Base-by-base conservation (phyloP, 768 basidiomycete genomes). In the Mycena crocata region DNA sequence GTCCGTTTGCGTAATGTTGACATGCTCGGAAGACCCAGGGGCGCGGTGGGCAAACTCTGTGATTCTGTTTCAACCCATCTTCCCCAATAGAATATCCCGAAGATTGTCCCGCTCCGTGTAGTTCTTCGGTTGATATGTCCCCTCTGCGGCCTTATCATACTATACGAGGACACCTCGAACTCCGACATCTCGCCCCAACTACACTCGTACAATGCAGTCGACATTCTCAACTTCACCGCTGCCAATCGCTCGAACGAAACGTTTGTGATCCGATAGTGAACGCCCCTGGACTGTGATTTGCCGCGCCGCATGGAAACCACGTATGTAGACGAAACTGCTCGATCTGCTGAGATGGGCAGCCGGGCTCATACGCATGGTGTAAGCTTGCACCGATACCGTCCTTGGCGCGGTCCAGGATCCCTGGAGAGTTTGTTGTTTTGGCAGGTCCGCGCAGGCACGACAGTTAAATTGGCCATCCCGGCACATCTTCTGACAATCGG, bases 41-140 rank as follows among this genome's bases (percentile, higher is more conserved):
- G 77, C 66, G 28, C 57, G 66, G 51, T 77, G 73, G 23, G 58
- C 70, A 28, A 79, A 66, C 4, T 71, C 62, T 14, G 73, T 73
- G 14, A 75, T 48, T 0, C 72, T 28, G 35, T 55, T 55, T 1
- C 77, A 75, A n/a, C 59, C 75, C 31, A 78, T 17, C 24, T 56
- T 58, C 74, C 68, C 75, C 15, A 79, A 14, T 0, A 77, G 52
- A 28, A 76, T 26, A 1, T 57, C 70, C 24, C 55, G 44, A 49
- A 76, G 42, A 3, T 69, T 56, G 7, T 79, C 74, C 24, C 68
- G 59, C 21, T 76, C 74, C 2, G 57, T 71, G 45, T 57, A 76
- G 44, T 70, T 72, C 39, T 67, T 74, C 32, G 75, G 71, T 5
- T 67, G 40, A 35, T 79, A 78, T 0, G 55, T n/a, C 0, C 72